Evolutionary conservation across 352 stramenopile species (phyloP), one percentile per base, ranked within the genome.

Genomic region (Phytophthora citricola): DNA sequence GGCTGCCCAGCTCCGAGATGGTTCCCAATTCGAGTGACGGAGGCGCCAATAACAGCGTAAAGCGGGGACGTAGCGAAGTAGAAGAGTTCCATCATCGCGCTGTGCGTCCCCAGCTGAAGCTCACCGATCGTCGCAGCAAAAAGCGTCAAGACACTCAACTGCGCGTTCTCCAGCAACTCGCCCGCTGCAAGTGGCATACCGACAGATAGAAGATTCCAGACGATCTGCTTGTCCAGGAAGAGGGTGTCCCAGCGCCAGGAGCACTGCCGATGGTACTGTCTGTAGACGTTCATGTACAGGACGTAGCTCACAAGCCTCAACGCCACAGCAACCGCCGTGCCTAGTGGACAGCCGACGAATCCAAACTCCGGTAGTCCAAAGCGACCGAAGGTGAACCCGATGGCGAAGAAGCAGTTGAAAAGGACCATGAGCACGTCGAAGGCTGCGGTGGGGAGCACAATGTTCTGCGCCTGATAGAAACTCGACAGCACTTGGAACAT

Each of bases 51-150:
- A 24, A 93, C 66, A 20, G 87, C 85, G 62, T 87, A 96, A 44
- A 96, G 87, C 12, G 81, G 83, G 15, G 69, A 81, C 6, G 84
- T 90, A 26, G 84, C 75, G 49, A 96, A 89, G 67, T 81, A 89
- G 61, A 94, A 91, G n/a, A 94, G 69, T 65, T 93, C 85, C 75
- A 94, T 89, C 86, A 93, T 96, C 6, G 85, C 77, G 49, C 87
- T 93, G 67, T 96, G 84, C 14, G 88, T 80, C 15, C 79, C 88
- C 2, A 96, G 66, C 48, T 94, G 82, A 12, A 89, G 65, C 49
- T 94, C 81, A 29, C 85, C 82, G 44, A 93, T 85, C 41, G 63
- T 76, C 26, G 77, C 82, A 7, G 88, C 79, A 36, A 96, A 90
- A 11, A 96, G 51, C 40, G 86, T 83, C 66, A 94, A 82, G 29